Base-by-base conservation (phyloP, 2,329 filamentous ascomycete genomes). In the Talaromyces sp. region DNA sequence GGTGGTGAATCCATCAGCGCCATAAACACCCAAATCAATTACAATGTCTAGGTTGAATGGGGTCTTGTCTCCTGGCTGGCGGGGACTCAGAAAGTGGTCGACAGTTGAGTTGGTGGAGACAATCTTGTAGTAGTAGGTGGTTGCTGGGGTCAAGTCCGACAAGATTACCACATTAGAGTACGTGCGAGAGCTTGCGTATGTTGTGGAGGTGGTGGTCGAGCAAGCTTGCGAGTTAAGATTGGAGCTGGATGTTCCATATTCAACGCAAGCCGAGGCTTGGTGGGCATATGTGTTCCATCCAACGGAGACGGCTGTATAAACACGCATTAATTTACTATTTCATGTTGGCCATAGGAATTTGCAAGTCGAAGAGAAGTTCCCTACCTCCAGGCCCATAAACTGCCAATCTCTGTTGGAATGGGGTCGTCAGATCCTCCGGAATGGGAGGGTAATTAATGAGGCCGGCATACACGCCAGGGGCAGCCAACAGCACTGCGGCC, bases 91-190 rank as follows among this genome's bases (percentile, higher is more conserved):
- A 73, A 88, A 87, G 45, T 83, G 79, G 39, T 82, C 79, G 9
- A 84, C 75, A 3, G 71, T 84, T 0, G 85, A 85, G 73, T 87
- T 87, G 33, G 79, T 82, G 2, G 84, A 86, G 9, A 77, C 78
- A 58, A 87, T 86, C 75, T 85, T 80, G 77, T 88, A 88, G 76
- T 85, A 87, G 73, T 88, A 88, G 0, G 80, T 85, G 1, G 84
- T 86, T 0, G 81, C 84, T 0, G 85, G 80, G 0, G 73, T 74
- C 22, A 88, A 73, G 7, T 71, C 76, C 0, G 76, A 75, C 39
- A 87, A 72, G 1, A 76, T 76, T 0, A 85, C 85, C 0, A 76
- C 75, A 67, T 86, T 83, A 41, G 80, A 80, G 68, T 79, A 85
- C 0, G 85, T 87, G 13, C 84, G 79, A n/a, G 85, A 86, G 0